Evolutionary conservation across 176 grass and related monocot species (phyloP).

Genomic region (Carex kokanica): DNA sequence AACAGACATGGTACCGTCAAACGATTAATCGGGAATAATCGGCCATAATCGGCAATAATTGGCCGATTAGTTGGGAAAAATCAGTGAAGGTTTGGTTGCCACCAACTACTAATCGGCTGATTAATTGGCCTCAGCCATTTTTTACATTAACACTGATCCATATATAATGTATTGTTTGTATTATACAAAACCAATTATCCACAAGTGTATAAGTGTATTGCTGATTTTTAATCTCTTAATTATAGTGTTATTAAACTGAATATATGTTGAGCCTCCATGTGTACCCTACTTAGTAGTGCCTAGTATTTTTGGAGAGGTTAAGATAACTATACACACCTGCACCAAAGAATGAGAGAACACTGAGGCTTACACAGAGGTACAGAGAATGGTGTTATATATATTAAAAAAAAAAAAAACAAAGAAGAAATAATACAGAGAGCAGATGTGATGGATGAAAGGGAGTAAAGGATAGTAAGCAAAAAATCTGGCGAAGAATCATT

Average conservation of each 20-base stretch:
- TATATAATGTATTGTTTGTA: background rate
- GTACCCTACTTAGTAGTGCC: background rate
- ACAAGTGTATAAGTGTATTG: too few species aligned
- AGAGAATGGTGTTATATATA: background rate
- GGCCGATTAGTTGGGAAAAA: too few species aligned
- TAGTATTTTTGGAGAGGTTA: background rate
- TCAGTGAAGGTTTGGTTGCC: too few species aligned
- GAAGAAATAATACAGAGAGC: background rate
- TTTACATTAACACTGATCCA: too few species aligned
- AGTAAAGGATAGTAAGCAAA: constrained; percentile 13
- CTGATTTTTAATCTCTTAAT: too few species aligned
- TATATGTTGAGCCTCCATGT: background rate
- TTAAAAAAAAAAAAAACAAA: background rate
- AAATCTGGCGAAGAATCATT: constrained; percentile 50
- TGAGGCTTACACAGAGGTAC: constrained; percentile 1
- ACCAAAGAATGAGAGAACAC: background rate
- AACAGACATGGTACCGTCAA: too few species aligned
- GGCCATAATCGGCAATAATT: too few species aligned
- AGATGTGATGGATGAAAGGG: constrained; percentile 28
- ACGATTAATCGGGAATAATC: too few species aligned
- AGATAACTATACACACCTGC: background rate
- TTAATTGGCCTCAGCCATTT: too few species aligned
- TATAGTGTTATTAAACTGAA: too few species aligned
- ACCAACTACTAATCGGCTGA: too few species aligned
- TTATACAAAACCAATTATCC: background rate